Base-by-base conservation (phyloP, 1,139 yeast genomes). In the Arxiozyma slooffiae region DNA sequence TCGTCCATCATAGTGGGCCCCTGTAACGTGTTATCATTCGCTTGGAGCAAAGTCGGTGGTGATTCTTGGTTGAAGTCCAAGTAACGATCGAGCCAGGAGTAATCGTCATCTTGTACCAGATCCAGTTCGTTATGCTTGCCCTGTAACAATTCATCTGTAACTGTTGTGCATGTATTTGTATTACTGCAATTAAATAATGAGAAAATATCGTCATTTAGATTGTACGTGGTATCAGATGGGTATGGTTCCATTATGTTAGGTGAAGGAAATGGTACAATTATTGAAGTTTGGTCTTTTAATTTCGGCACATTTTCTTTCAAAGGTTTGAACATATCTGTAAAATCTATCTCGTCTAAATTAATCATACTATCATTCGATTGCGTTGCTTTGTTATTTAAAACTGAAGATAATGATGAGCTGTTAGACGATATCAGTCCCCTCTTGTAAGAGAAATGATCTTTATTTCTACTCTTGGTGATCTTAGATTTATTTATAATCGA, bases 261-360 rank as follows among this genome's bases (percentile, higher is more conserved):
- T 14, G 45, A 2, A 20, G 34, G 23, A 3, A 42, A 38, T 14
- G 30, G 30, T n/a, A n/a, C n/a, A n/a, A n/a, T n/a, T n/a, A n/a
- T 16, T 17, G 18, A 7, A 38, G 21, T 21, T 18, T 30, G 36
- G 6, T 30, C 16, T 30, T 30, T 30, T 30, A 30, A 30, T 11
- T 9, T 30, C 14, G 11, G 36, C 14, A 11, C n/a, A 5, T 26
- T 30, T 9, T 16, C 26, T 22, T 30, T n/a, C 8, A 36, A 30
- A n/a, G 43, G 26, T 34, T 60, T 59, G 48, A 66, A 66, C 43
- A 66, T 55, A 40, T 63, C 60, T 7, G 69, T 66, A 44, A 66
- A 66, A 54, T 66, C 70, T 26, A 66, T 61, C 51, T 65, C 68
- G 50, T 65, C 58, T n/a, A 61, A 47, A 44, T 60, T 51, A 30